Base-by-base conservation (phyloP, 1,139 yeast species). In the Hansenula sp. region DNA sequence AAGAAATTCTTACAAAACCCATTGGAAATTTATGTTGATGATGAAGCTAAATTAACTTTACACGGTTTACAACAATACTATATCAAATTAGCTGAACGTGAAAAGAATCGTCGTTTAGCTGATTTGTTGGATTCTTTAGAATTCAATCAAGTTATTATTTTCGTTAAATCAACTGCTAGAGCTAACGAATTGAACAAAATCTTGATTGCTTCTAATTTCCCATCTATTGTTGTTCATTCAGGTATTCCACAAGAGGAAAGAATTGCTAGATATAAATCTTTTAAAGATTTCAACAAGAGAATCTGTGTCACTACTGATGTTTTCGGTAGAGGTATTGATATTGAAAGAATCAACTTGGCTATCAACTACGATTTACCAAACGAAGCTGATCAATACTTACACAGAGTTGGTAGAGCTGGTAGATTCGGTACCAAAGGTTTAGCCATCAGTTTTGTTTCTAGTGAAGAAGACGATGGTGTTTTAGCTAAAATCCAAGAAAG, bases 381-480 rank as follows among this genome's bases (percentile, higher is more conserved):
- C 53, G 96, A 88, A 70, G 96, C 97, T 50, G 98, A 92, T 69
- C 97, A 92, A 69, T 92, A 92, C 70, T 79, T 92, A 64, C 98
- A 92, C 75, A 87, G 98, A 73, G 98, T 92, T 48, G 98, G 98
- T 64, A 89, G 98, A 80, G 98, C 98, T 55, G 98, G 98, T 70
- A 89, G 98, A 77, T 92, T 92, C 60, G 98, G 98, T 75, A 92
- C 98, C 64, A 92, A 92, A 73, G 98, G 98, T 71, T 81, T 92
- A 59, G 96, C 97, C 41, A 77, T 92, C 47, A 88, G 97, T 38
- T 86, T 92, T 56, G 95, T 92, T 42, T 77, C 95, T 32, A 74
- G 80, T 45, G 84, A 81, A 57, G 94, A 82, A 51, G 98, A 92
- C 61, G 89, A 88, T 66, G 88, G 84, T 69, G 87, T 90, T 40